A percentile compares a stretch with the other conserved stretches of the same genome.
These are phyloP conservation scores for Claviceps paspali DNA, from an alignment of 2,329 filamentous ascomycete genomes.

Conservation along the genomic window DNA sequence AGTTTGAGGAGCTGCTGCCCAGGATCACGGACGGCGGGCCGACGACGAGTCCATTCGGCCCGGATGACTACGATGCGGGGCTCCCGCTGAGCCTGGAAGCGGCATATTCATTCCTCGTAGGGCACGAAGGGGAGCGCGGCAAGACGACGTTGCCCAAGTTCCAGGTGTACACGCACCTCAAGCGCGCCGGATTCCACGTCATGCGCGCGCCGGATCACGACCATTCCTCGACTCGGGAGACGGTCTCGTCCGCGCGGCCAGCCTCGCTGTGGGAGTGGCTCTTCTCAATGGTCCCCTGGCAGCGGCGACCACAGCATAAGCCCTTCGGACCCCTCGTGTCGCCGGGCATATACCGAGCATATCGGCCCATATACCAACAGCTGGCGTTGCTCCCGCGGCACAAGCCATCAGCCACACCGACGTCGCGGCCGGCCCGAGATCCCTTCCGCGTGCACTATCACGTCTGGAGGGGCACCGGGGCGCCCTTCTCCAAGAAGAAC, in stretches of 20 bases:
- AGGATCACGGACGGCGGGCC: conserved; percentile 12
- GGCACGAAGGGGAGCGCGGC: conserved; percentile 45
- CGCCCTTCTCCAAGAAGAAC: conserved; percentile 60
- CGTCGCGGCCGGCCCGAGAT: conserved; percentile 17
- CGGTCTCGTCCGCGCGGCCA: conserved; percentile 5
- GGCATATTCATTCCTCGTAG: conserved; percentile 73
- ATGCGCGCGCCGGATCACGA: conserved; percentile 42
- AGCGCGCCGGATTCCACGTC: conserved; percentile 68
- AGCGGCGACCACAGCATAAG: conserved; percentile 13
- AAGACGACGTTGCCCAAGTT: conserved; percentile 62
- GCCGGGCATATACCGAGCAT: conserved; percentile 50
- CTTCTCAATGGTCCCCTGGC: conserved; percentile 27
- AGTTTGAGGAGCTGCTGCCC: conserved; percentile 34
- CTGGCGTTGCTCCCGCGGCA: conserved; percentile 61
- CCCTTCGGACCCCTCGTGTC: conserved; percentile 42
- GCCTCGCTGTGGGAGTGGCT: conserved; percentile 37
- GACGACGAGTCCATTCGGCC: conserved; percentile 10
- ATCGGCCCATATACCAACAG: conserved; percentile 58
- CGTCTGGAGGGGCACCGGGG: conserved; percentile 55
- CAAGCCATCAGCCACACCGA: conserved; percentile 29
- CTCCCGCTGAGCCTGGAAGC: conserved; percentile 85
- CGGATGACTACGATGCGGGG: conserved; percentile 40
- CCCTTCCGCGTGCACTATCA: conserved; percentile 66
- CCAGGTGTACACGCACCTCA: conserved; percentile 75
- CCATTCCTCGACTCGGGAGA: not conserved